A percentile compares a stretch with the other conserved stretches of the same genome.
These are phyloP conservation scores for Wickerhamomyces canadensis DNA, from an alignment of 805 yeast genomes.

Conservation along the genomic window DNA sequence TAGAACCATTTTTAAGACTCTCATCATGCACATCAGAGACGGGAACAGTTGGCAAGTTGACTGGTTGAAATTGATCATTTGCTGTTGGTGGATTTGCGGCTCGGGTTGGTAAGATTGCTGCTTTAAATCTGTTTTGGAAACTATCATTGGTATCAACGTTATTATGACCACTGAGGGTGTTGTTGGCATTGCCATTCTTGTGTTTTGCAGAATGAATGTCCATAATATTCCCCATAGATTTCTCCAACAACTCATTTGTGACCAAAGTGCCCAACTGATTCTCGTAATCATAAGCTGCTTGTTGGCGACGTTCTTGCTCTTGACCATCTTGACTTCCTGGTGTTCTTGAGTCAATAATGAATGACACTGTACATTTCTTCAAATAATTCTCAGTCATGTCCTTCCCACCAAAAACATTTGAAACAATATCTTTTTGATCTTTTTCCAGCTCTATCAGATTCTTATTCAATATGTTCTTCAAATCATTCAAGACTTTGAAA, in stretches of 20 bases:
- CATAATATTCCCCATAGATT: constrained; percentile 12
- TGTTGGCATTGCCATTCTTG: constrained; percentile 8
- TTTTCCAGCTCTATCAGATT: constrained; percentile 21
- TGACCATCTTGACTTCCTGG: constrained; percentile 3
- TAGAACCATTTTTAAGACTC: too few species aligned
- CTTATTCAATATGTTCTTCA: constrained; percentile 21
- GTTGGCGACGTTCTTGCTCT: constrained; percentile 4
- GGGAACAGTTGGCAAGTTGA: not conserved
- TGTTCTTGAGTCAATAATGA: constrained; percentile 17
- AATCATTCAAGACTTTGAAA: constrained; percentile 22
- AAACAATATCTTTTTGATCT: constrained; percentile 25
- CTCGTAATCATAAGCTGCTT: constrained; percentile 9
- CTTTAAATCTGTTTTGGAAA: constrained; percentile 4
- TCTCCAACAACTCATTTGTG: constrained; percentile 11
- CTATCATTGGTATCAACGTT: not conserved
- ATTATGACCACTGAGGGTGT: constrained; percentile 3
- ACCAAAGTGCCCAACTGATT: constrained; percentile 20
- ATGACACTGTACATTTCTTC: constrained; percentile 24
- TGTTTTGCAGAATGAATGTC: too few species aligned
- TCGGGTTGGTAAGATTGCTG: constrained; percentile 4
- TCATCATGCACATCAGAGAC: not conserved
- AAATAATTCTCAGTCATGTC: constrained; percentile 25
- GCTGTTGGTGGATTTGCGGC: constrained; percentile 8
- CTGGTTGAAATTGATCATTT: not conserved
- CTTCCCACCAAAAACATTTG: constrained; percentile 27